Conservation (phyloP, 257 asterid genomes). For the Verbena officinalis region DNA sequence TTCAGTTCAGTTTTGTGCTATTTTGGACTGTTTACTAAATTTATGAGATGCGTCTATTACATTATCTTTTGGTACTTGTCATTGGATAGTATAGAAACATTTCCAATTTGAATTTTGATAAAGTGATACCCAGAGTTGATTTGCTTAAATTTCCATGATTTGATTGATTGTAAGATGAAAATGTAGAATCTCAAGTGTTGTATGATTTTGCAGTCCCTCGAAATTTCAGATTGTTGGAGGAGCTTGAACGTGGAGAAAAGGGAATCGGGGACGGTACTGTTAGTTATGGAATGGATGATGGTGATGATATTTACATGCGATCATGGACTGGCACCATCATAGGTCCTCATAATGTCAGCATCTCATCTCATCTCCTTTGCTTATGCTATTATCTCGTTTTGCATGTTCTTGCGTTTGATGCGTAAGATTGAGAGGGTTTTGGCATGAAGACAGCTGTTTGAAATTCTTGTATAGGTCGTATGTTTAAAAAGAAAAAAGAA, state of each 20-base stretch:
- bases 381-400: background rate
- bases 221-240: slow-evolving; percentile 62
- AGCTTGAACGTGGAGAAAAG: slow-evolving; percentile 65
- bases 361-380: background rate
- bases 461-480: background rate
- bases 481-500: background rate
- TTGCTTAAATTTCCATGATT: too few species aligned
- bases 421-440: background rate
- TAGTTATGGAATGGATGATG: slow-evolving; percentile 66
- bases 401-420: background rate
- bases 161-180: background rate
- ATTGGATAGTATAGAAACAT: background rate
- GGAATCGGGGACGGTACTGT: slow-evolving; percentile 67
- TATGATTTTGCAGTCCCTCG: slow-evolving; percentile 48
- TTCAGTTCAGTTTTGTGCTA: background rate
- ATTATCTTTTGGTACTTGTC: slow-evolving; percentile 1
- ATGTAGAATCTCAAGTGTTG: slow-evolving; percentile 20
- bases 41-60: background rate
- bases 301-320: slow-evolving; percentile 61
- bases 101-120: too few species aligned
- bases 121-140: too few species aligned
- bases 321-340: slow-evolving; percentile 78
- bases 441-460: background rate
- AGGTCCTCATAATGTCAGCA: slow-evolving; percentile 79
- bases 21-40: slow-evolving; percentile 2